These are phyloP conservation scores for Westerdykella aurantiaca DNA, from an alignment of 2,329 filamentous ascomycete genomes.

Conservation along the genomic window DNA sequence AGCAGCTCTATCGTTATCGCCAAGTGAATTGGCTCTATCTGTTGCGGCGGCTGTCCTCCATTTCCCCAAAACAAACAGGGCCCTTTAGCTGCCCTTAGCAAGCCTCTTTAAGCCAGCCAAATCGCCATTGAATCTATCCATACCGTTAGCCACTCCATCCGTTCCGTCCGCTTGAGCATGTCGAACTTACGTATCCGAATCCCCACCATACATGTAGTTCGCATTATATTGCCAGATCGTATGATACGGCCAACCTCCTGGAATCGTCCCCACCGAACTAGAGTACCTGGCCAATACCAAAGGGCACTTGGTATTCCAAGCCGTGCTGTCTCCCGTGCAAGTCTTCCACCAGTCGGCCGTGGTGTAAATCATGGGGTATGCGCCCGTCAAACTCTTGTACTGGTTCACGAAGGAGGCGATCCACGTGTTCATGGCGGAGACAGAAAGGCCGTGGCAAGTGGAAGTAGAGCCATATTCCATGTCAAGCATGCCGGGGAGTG, in stretches of 20 bases:
- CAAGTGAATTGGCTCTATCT: too few relatives aligned
- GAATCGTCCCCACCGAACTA: slow-evolving; percentile 41
- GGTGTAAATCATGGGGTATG: slow-evolving; percentile 51
- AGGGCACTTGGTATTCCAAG: slow-evolving; percentile 44
- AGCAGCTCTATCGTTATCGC: too few relatives aligned
- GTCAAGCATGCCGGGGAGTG: slow-evolving; percentile 52
- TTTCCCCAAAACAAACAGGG: too few relatives aligned
- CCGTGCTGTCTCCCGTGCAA: slow-evolving; percentile 48
- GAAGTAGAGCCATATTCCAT: slow-evolving; percentile 3
- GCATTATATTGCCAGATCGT: slow-evolving; percentile 53
- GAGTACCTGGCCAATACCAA: slow-evolving; percentile 46
- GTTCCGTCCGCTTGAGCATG: too few relatives aligned
- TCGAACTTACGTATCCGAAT: slow-evolving; percentile 37
- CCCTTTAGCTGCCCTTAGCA: too few relatives aligned
- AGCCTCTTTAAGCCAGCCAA: too few relatives aligned
- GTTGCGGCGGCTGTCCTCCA: too few relatives aligned
- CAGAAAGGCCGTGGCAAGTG: slow-evolving; percentile 44
- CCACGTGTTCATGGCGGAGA: slow-evolving; percentile 48
- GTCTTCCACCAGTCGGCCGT: slow-evolving; percentile 50
- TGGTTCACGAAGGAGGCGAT: slow-evolving; percentile 50
- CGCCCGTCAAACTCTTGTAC: slow-evolving; percentile 44
- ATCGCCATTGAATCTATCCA: too few relatives aligned
- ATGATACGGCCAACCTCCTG: slow-evolving; percentile 49
- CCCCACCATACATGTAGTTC: slow-evolving; percentile 47
- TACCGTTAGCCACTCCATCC: too few relatives aligned